Evolutionary conservation across 257 asterid genomes (phyloP).

Genomic region (Capsicum chinense): DNA sequence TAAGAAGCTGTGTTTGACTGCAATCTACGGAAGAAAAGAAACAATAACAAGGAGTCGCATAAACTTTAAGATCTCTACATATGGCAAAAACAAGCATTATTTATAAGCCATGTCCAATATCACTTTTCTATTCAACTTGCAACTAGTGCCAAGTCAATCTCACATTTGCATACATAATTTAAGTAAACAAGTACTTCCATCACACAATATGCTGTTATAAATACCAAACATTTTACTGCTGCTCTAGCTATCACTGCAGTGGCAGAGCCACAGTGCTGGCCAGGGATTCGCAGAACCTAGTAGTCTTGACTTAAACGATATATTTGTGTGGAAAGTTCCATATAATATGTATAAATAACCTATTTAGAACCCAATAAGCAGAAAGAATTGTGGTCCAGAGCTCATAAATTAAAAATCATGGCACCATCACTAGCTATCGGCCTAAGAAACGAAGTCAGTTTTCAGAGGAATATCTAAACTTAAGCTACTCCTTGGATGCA

Average conservation of each 20-base stretch:
- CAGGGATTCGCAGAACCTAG: not conserved
- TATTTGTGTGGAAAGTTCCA: not conserved
- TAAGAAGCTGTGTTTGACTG: constrained; percentile 84
- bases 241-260: not conserved
- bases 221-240: not conserved
- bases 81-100: not conserved
- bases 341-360: not conserved
- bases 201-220: not conserved
- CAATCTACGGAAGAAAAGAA: constrained; percentile 62
- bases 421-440: not conserved
- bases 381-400: not conserved
- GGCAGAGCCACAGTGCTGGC: not conserved
- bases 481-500: not conserved
- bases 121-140: not conserved
- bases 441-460: not conserved
- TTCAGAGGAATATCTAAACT: not conserved
- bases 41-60: not conserved
- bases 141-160: not conserved
- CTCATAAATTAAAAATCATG: not conserved
- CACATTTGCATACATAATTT: not conserved
- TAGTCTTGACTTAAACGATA: not conserved
- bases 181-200: not conserved
- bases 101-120: not conserved
- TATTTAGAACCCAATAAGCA: not conserved
- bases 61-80: not conserved